Evolutionary conservation across 1,139 yeast species (phyloP), one percentile per base, ranked within the genome.

Genomic region (Sugiyamaella novakii): DNA sequence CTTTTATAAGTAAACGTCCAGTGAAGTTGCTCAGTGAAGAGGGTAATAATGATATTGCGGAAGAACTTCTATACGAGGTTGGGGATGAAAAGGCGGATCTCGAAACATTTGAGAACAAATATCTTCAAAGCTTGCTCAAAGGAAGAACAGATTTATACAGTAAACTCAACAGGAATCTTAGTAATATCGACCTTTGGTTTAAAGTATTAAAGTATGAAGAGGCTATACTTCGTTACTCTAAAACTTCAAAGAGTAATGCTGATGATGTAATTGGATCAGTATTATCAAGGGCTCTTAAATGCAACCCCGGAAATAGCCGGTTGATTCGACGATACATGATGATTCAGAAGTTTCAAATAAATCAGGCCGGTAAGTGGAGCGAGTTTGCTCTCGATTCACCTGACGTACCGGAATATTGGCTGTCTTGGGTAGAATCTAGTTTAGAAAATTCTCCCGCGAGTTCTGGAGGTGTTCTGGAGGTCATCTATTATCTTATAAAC

Each of bases 371-470:
- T 8, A 45, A 44, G 34, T 55, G 58, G 59, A 33, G 50, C 8
- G 43, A 46, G 22, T 27, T 42, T 18, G 51, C 52, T 1, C 6
- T 18, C 27, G 35, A 46, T 14, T 37, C 38, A 19, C 54, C 59
- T 2, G 28, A 37, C 10, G 29, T 38, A 3, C 24, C 39, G 11
- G 52, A 42, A 15, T 40, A 46, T 19, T 57, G 59, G 59, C 30
- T 42, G 5, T 35, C 38, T 15, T 55, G 47, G 27, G 40, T 42
- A 5, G 46, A 51, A 8, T 43, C 45, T 17, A 18, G 43, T 12
- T 21, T 50, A 5, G 29, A 39, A 18, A 12, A 39, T 17, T 37
- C 45, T 3, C 12, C 31, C 1, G 35, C 19, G 6, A 15, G 33
- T 25, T 15, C 19, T 22, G 25, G 25, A 10, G 27, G 22, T 2